Percentiles rank a stretch among this genome's conserved stretches.
Conservation (phyloP, 208 protist genomes). For the Vickermania ingenoplastis region DNA sequence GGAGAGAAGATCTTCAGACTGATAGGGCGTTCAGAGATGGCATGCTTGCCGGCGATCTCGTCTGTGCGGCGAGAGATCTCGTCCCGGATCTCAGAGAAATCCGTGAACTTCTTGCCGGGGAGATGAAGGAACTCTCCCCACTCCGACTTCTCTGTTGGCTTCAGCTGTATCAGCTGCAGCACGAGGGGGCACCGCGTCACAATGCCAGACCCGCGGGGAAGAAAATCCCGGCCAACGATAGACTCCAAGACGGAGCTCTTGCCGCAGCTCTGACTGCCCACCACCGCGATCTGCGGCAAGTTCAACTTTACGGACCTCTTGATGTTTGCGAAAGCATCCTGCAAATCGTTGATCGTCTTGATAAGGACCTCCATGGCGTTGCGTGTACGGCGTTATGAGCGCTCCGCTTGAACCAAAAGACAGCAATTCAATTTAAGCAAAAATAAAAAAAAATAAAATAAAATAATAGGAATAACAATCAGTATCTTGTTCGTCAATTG, state of each 20-base stretch:
- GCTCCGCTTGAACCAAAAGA: too few relatives aligned
- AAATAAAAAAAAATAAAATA: too few relatives aligned
- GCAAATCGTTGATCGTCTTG: constrained; percentile 96
- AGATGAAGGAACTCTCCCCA: constrained; percentile 88
- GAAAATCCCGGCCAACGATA: constrained; percentile 98
- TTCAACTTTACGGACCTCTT: constrained; percentile 92
- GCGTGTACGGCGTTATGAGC: neutral
- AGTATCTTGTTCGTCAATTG: too few relatives aligned
- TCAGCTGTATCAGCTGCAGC: constrained; percentile 95
- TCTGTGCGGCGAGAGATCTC: constrained; percentile 96
- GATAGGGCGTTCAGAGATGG: constrained; percentile 95
- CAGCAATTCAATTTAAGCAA: too few relatives aligned
- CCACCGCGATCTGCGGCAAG: constrained; percentile 98
- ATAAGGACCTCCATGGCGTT: constrained; percentile 94
- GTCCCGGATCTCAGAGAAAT: constrained; percentile 94
- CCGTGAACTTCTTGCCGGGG: constrained; percentile 86
- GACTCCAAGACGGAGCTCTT: constrained; percentile 99
- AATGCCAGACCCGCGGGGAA: constrained; percentile 98
- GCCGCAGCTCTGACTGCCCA: constrained; percentile 95
- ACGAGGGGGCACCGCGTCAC: constrained; percentile 98
- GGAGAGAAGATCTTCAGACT: constrained; percentile 94
- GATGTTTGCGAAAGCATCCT: constrained; percentile 91
- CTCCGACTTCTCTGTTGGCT: constrained; percentile 38
- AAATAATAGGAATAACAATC: too few relatives aligned
- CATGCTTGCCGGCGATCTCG: constrained; percentile 89